Base-by-base conservation (phyloP, 2,329 filamentous ascomycete genomes). In the Onygenales sp. region DNA sequence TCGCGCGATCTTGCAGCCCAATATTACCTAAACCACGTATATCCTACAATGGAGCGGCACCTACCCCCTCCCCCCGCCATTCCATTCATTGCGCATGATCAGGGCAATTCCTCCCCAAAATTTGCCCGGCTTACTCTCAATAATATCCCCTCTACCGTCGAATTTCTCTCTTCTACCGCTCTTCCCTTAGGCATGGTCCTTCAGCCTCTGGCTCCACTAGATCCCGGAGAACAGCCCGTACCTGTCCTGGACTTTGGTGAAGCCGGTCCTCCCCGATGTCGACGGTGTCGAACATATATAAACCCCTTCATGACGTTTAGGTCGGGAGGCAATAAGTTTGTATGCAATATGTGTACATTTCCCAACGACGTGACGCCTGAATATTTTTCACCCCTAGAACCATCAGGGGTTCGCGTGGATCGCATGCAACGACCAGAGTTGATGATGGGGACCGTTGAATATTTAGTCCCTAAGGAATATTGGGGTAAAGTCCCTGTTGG, bases 221-320 rank as follows among this genome's bases (percentile, higher is more conserved):
- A 94, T 65, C 78, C 87, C 27, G 92, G 93, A 51, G 93, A 98
- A 72, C 78, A 86, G 48, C 82, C 89, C 1, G 85, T 98, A 52
- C 93, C 93, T 0, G 86, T 98, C 4, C 78, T 98, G 27, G 93
- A 98, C 72, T 98, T 97, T 77, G 93, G 93, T 48, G 90, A 96
- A 43, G 74, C 75, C 41, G 93, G 93, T 0, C 93, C 93, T 42
- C 93, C 93, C 21, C 82, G 93, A 68, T 98, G 93, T 72, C 83
- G 89, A 63, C 81, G 93, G 72, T 98, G 93, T 75, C 82, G 93
- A 66, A 87, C 92, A 11, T 98, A 98, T 72, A 94, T 98, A 73
- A 98, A 98, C 66, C 93, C 93, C 1, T 98, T 98, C 68, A 97
- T 98, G 93, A 87, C 91, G 66, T 98, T 98, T 78, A 82, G 87